These are phyloP conservation scores for Psidium guajava DNA, from an alignment of 345 rosid genomes.

Conservation along the genomic window DNA sequence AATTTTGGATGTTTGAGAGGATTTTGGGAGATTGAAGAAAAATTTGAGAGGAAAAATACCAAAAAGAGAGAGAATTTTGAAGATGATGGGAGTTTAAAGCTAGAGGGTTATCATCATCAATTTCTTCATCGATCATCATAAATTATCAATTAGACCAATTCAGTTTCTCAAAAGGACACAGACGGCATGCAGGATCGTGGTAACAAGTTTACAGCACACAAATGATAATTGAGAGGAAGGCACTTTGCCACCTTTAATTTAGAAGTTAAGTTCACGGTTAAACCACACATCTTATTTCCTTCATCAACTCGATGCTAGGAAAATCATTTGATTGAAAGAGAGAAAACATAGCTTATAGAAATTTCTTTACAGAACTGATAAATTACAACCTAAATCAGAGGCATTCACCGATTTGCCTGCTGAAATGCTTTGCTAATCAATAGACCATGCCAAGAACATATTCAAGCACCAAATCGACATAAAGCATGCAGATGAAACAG, in stretches of 20 bases:
- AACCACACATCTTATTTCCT: background rate
- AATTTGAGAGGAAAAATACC: too few relatives aligned
- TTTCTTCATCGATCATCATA: too few relatives aligned
- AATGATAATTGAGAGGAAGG: background rate
- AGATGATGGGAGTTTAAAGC: too few relatives aligned
- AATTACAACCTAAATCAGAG: background rate
- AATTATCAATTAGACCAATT: too few relatives aligned
- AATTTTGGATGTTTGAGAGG: too few relatives aligned
- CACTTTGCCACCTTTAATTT: background rate
- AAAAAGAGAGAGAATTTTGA: too few relatives aligned
- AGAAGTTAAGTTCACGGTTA: background rate
- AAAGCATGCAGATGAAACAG: background rate
- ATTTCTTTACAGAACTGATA: background rate
- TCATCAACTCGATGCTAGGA: background rate
- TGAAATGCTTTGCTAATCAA: background rate
- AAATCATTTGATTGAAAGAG: background rate
- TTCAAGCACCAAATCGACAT: background rate
- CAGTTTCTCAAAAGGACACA: too few relatives aligned
- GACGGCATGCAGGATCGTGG: background rate
- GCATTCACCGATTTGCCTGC: background rate
- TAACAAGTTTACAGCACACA: background rate
- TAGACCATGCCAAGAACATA: background rate
- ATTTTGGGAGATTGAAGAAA: too few relatives aligned
- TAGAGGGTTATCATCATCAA: too few relatives aligned
- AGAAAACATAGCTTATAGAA: background rate